Conservation (phyloP, 257 asterid genomes). For the Schizonepeta tenuifolia region DNA sequence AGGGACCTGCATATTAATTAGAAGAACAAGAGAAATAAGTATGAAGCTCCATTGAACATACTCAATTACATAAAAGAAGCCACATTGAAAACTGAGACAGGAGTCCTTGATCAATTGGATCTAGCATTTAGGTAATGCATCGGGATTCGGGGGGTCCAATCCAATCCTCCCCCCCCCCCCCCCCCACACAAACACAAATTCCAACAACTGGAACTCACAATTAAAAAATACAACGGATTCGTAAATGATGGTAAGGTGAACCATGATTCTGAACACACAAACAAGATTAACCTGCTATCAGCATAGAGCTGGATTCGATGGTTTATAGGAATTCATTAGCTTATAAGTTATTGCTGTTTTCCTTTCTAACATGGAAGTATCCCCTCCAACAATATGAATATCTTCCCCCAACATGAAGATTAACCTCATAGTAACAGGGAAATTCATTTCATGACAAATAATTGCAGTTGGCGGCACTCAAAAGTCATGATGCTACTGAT, state of each 20-base stretch:
- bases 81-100: too few relatives aligned
- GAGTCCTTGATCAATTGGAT: constrained; percentile 16
- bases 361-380: background rate
- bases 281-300: background rate
- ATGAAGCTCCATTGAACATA: constrained; percentile 16
- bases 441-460: background rate
- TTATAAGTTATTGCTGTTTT: background rate
- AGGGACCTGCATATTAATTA: constrained; percentile 60
- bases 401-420: background rate
- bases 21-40: constrained; percentile 24
- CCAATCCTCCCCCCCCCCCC: background rate
- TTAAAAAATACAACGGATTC: background rate
- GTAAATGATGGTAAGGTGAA: constrained; percentile 5
- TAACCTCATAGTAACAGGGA: background rate
- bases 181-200: background rate
- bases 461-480: constrained; percentile 15
- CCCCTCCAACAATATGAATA: background rate
- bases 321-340: background rate
- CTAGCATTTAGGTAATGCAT: background rate
- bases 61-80: constrained; percentile 12
- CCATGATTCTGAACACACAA: too few relatives aligned
- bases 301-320: background rate
- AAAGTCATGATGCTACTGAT: constrained; percentile 1
- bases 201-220: constrained; percentile 2
- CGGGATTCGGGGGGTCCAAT: too few relatives aligned